Conservation (phyloP, 2,329 filamentous ascomycete genomes). For the Exutisphaerella laricina region DNA sequence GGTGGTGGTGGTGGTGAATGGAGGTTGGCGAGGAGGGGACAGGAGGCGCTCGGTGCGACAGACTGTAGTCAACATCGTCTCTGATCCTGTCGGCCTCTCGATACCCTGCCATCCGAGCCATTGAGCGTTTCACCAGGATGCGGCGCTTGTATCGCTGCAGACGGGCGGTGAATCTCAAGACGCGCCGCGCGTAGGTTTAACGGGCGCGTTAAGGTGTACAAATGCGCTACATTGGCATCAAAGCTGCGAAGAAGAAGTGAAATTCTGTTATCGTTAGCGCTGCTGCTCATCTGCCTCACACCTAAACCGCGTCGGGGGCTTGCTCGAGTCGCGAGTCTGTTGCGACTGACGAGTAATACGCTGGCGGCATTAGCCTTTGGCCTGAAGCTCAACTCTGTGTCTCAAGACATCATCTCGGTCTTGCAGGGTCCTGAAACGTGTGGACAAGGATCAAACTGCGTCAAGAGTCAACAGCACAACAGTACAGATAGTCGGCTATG, state of each 20-base stretch:
- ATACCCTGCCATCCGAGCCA: slow-evolving; percentile 20
- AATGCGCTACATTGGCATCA: background rate
- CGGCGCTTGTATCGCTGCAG: background rate
- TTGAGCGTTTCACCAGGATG: slow-evolving; percentile 3
- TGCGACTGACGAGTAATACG: background rate
- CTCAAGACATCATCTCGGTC: background rate
- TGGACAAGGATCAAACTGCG: background rate
- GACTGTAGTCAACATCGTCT: slow-evolving; percentile 22
- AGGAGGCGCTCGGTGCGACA: slow-evolving; percentile 18
- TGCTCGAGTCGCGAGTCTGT: background rate
- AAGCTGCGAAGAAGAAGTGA: background rate
- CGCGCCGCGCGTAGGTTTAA: background rate
- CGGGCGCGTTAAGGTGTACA: background rate
- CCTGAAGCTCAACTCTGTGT: background rate
- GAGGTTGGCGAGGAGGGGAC: slow-evolving; percentile 7
- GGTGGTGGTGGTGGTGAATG: slow-evolving; percentile 3
- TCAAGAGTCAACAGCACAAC: background rate
- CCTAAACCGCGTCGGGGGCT: background rate
- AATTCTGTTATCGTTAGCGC: too few relatives aligned
- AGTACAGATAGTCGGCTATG: background rate
- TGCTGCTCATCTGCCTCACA: too few relatives aligned
- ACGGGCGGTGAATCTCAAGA: background rate
- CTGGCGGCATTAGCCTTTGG: too few relatives aligned
- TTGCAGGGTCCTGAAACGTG: background rate
- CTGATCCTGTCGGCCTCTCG: slow-evolving; percentile 13